phyloP scores from a whole-genome alignment of 345 rosid species.

The Citrus mangshanensis region DNA sequence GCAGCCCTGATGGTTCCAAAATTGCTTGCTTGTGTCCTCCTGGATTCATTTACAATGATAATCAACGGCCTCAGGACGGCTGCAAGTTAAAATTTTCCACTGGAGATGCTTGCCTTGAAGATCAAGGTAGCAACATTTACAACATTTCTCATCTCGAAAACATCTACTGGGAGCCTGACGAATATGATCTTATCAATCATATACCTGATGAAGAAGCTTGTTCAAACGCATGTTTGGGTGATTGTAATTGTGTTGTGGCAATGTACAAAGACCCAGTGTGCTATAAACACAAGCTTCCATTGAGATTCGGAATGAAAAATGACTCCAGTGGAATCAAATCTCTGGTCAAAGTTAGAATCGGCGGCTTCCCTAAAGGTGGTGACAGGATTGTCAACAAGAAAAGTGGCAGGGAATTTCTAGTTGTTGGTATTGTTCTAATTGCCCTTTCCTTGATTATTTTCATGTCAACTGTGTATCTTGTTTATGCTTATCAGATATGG shows the following conservation, averaged over 20 bases:
- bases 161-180: neutral
- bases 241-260: neutral
- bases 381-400: neutral
- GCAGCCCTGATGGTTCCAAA: neutral
- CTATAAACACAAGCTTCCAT: neutral
- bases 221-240: neutral
- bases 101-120: neutral
- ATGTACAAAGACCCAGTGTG: neutral
- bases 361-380: neutral
- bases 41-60: neutral
- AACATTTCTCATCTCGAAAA: neutral
- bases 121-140: neutral
- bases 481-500: neutral
- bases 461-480: neutral
- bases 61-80: neutral
- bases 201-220: neutral
- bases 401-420: neutral
- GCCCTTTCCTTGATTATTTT: neutral
- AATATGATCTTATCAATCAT: neutral
- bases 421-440: neutral
- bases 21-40: neutral
- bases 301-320: neutral
- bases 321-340: too few species aligned
- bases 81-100: neutral
- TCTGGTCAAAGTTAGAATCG: neutral